A percentile compares a stretch with the other conserved stretches of the same genome.
Evolutionary conservation across 495 filamentous ascomycete species (phyloP).

Genomic region (Penicillium fimorum): DNA sequence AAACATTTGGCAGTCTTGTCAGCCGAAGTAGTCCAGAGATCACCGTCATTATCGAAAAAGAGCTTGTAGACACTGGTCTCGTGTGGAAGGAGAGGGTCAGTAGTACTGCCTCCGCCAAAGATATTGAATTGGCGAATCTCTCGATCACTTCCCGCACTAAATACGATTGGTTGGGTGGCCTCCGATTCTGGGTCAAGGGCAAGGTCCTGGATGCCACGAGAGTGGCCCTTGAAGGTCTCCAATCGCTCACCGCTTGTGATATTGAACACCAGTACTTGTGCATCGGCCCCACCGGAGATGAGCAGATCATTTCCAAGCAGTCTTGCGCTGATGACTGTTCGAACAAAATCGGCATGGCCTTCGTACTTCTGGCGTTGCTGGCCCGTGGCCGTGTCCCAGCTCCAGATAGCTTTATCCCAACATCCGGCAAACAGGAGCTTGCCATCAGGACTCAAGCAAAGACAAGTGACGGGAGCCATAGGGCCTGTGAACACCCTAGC

Average conservation of each 20-base stretch:
- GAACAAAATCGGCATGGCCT: constrained; percentile 91
- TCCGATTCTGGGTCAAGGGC: constrained; percentile 61
- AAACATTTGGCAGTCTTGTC: constrained; percentile 81
- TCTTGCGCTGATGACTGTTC: constrained; percentile 57
- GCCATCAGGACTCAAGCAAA: constrained; percentile 63
- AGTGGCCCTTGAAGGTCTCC: constrained; percentile 73
- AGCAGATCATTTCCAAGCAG: constrained; percentile 62
- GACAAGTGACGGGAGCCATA: constrained; percentile 71
- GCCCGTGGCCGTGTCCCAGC: constrained; percentile 65
- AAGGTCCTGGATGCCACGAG: constrained; percentile 73
- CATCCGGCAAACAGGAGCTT: constrained; percentile 76
- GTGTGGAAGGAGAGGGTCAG: constrained; percentile 70
- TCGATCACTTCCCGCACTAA: constrained; percentile 79
- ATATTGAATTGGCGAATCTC: constrained; percentile 67
- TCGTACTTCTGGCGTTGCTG: constrained; percentile 56
- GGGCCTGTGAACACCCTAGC: constrained; percentile 67
- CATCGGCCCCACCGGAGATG: constrained; percentile 84
- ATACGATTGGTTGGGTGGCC: constrained; percentile 51
- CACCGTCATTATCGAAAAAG: constrained; percentile 67
- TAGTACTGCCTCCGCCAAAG: constrained; percentile 44
- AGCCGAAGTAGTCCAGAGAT: constrained; percentile 88
- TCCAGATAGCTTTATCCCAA: constrained; percentile 91
- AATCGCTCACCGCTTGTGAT: constrained; percentile 62
- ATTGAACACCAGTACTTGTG: constrained; percentile 82
- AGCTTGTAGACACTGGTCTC: constrained; percentile 87